Evolutionary conservation across 164 flowering plant genomes (phyloP).

Genomic region (Vitis amurensis): DNA sequence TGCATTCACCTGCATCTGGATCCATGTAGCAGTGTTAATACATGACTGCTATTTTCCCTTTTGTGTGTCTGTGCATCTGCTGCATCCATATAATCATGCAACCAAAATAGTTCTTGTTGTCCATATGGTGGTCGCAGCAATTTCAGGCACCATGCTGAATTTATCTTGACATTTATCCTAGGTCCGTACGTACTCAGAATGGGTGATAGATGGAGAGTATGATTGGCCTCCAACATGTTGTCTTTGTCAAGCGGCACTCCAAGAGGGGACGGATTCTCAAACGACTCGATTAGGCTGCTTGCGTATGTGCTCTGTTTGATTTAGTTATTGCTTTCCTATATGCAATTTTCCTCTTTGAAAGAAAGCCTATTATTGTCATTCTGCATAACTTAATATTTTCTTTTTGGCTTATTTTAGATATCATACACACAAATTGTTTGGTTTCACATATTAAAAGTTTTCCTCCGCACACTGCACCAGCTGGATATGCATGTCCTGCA

Average conservation of each 20-base stretch:
- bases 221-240: constrained; percentile 97
- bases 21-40: no score
- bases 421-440: constrained; percentile 86
- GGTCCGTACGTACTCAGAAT: constrained; percentile 94
- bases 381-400: background rate
- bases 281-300: constrained; percentile 96
- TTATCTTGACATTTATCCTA: constrained; percentile 28
- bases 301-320: constrained; percentile 60
- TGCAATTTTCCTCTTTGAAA: constrained; percentile 2
- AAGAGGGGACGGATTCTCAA: constrained; percentile 57
- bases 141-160: constrained; percentile 6
- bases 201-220: constrained; percentile 99
- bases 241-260: constrained; percentile 65
- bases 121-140: background rate
- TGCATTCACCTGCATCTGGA: no score
- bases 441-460: constrained; percentile 83
- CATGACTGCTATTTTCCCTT: no score
- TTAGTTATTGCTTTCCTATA: background rate
- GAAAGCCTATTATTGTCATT: constrained; percentile 1
- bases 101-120: background rate
- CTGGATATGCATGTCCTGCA: constrained; percentile 89
- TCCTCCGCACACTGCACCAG: constrained; percentile 94
- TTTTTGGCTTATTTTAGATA: constrained; percentile 50
- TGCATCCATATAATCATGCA: background rate
- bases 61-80: background rate